Percentiles rank a stretch among this genome's conserved stretches.
Evolutionary conservation across 1,139 yeast genomes (phyloP).

Genomic region (Arxiozyma bovina): DNA sequence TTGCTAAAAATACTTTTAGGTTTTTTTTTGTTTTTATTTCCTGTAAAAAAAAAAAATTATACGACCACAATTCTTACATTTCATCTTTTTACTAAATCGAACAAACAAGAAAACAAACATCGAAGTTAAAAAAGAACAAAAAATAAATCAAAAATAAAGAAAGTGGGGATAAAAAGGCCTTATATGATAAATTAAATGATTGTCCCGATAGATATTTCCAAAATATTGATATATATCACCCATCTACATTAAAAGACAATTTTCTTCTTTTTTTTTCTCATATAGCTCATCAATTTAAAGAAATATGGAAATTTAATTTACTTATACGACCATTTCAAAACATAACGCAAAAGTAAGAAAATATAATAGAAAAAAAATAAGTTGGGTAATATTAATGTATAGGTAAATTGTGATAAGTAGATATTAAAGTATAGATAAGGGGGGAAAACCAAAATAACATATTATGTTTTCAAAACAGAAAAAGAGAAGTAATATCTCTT

Average conservation of each 20-base stretch:
- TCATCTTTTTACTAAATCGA: not conserved
- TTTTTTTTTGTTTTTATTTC: too few relatives aligned
- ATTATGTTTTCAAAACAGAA: constrained; percentile 5
- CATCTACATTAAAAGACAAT: not conserved
- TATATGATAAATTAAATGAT: too few relatives aligned
- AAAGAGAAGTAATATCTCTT: not conserved
- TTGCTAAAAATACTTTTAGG: not conserved
- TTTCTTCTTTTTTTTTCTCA: too few relatives aligned
- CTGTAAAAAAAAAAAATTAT: too few relatives aligned
- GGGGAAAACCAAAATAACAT: not conserved
- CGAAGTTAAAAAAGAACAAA: not conserved
- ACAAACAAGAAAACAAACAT: too few relatives aligned
- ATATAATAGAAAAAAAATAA: too few relatives aligned
- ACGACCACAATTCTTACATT: not conserved
- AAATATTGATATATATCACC: too few relatives aligned
- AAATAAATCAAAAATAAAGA: too few relatives aligned
- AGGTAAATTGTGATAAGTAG: not conserved
- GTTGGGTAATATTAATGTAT: not conserved
- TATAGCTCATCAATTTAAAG: not conserved
- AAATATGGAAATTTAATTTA: too few relatives aligned
- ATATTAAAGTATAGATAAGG: not conserved
- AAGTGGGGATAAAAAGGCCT: not conserved
- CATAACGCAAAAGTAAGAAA: too few relatives aligned
- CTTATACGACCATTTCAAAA: not conserved
- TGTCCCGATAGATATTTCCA: not conserved